Evolutionary conservation across 495 filamentous ascomycete species (phyloP), one percentile per base, ranked within the genome.

Genomic region (Hypomontagnella submonticulosa): DNA sequence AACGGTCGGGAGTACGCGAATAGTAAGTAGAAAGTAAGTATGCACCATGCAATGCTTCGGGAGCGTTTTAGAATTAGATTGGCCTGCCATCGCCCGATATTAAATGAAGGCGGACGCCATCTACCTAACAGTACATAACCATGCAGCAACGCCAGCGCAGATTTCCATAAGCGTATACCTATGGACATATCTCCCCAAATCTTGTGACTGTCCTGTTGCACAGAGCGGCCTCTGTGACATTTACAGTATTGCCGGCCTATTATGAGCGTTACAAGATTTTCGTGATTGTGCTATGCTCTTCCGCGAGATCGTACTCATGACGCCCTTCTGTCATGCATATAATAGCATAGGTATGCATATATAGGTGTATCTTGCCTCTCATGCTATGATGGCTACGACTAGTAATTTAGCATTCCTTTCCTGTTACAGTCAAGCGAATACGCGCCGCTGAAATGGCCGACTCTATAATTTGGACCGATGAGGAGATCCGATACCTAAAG

Each of bases 401-500:
- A 23, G 23, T 27, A 27, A 27, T 34, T 8, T 13, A 20, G 47
- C 32, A 4, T 36, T n/a, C 48, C 11, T 0, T 0, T 0, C 9
- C n/a, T 46, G 4, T 20, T 32, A 27, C 40, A 19, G 12, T 9
- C 13, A 23, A 15, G 18, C 13, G 13, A 12, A 7, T n/a, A 20
- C 23, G 37, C 3, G 8, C 12, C 8, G 40, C 27, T 13, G 34
- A 37, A 37, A 67, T 57, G 63, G 15, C 9, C 10, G 61, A 62
- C 59, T 75, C 75, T 0, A 63, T 79, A 40, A 67, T 75, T 11
- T 77, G 73, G 61, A 77, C 76, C 1, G 58, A 75, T 9, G 79
- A 81, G 16, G 80, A 82, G 49, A 71, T 74, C 51, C 72, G 72
- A 55, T 82, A 79, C 48, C 71, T 78, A 46, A 74, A 76, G 53